Evolutionary conservation across 1,139 yeast species (phyloP), one percentile per base, ranked within the genome.

Genomic region (Protomyces gravidus): DNA sequence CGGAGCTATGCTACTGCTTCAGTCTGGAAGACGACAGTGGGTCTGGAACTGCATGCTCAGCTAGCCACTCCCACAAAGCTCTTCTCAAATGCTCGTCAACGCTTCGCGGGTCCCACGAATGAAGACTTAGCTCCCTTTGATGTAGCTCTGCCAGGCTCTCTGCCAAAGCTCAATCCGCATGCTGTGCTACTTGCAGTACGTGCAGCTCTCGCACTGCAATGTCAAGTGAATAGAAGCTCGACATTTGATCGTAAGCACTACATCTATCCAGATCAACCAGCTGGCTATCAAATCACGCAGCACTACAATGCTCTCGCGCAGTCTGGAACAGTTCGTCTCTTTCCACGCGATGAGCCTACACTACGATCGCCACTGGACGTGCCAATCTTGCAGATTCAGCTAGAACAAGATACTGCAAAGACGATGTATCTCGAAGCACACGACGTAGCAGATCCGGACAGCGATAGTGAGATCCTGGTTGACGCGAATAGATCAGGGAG

Each of bases 201-300:
- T 65, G 82, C 95, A 0, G 90, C 95, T 0, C 73, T 80, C 1
- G 89, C 95, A 0, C 72, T 90, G 56, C 77, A 84, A 50, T 81
- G 90, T 64, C 71, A 76, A 0, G 78, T 92, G 19, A 81, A 82
- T 62, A 65, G 72, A 0, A 66, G 70, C 9, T 85, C 92, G 0
- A 75, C 84, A 1, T 92, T 92, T 70, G 99, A 92, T 69, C 76
- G 99, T 64, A 92, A 92, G 70, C 99, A 92, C 71, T 92, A 92
- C 71, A 90, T 92, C 71, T 92, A 92, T 70, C 94, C 94, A 0
- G 99, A 92, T 71, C 97, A 92, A 71, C 98, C 98, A 0, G 74
- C 87, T 58, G 99, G 99, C 0, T 92, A 89, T 71, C 99, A 92
- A 70, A 85, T 92, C 60, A 92, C 99, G 0, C 99, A 92, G 72